Conservation (phyloP, 768 basidiomycete species). For the Boletellus emodensis region DNA sequence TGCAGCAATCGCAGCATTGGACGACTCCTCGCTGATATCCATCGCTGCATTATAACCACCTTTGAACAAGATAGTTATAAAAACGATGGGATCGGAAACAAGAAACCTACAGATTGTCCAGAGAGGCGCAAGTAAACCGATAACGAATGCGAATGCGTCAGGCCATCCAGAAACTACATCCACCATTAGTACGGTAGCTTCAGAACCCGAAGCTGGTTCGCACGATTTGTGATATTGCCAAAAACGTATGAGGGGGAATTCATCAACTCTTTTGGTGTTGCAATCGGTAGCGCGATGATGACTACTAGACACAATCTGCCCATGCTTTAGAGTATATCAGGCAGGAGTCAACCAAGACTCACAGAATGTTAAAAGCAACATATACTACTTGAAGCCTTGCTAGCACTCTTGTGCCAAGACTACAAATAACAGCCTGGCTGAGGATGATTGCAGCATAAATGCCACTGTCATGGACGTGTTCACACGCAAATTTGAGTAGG, state of each 20-base stretch:
- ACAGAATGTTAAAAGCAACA: constrained; percentile 38
- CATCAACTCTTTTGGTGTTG: constrained; percentile 54
- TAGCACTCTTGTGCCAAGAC: too few relatives aligned
- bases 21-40: constrained; percentile 51
- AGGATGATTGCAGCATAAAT: too few relatives aligned
- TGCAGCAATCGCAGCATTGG: constrained; percentile 50
- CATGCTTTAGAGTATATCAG: not conserved
- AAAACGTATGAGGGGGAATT: constrained; percentile 61
- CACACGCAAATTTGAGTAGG: too few relatives aligned
- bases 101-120: constrained; percentile 33
- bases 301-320: constrained; percentile 15
- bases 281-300: constrained; percentile 59
- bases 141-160: constrained; percentile 42
- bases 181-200: not conserved
- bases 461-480: too few relatives aligned
- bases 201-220: constrained; percentile 5
- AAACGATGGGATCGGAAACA: not conserved
- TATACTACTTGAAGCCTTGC: constrained; percentile 60
- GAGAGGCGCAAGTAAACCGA: constrained; percentile 44
- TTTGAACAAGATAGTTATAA: constrained; percentile 2
- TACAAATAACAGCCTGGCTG: too few relatives aligned
- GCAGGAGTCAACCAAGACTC: constrained; percentile 4
- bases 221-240: constrained; percentile 56
- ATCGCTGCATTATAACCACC: constrained; percentile 46
- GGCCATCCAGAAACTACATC: constrained; percentile 39